Conservation (phyloP, 2,329 filamentous ascomycete species). For the Neurospora sp. region DNA sequence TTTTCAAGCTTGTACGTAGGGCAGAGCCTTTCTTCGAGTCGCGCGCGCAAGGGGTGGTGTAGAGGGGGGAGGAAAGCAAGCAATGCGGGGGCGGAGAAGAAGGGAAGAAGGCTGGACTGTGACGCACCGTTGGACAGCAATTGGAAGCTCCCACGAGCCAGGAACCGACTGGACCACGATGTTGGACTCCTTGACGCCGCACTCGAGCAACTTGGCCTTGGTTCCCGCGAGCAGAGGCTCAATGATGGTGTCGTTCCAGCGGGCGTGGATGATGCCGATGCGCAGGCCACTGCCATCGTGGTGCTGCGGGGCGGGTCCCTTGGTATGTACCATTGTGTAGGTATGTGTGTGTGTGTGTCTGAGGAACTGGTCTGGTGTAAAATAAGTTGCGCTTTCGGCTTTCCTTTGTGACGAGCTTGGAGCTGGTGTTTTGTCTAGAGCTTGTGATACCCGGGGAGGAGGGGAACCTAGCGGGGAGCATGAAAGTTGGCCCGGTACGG, state of each 20-base stretch:
- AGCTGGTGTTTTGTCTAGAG: neutral
- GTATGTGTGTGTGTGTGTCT: neutral
- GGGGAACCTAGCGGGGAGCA: neutral
- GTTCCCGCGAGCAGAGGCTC: constrained; percentile 73
- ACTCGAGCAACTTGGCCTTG: constrained; percentile 64
- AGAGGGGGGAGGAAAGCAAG: neutral
- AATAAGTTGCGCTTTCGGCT: neutral
- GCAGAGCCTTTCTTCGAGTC: neutral
- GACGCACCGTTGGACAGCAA: constrained; percentile 71
- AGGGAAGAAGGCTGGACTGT: constrained; percentile 9
- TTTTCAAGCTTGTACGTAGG: neutral
- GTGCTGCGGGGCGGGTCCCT: constrained; percentile 46
- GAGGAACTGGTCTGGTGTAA: neutral
- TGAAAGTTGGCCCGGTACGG: neutral
- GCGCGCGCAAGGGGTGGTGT: neutral
- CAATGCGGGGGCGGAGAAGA: neutral
- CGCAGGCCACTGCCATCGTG: constrained; percentile 66
- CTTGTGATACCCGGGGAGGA: neutral
- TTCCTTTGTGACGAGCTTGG: neutral
- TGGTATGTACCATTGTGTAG: constrained; percentile 38
- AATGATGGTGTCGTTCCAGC: constrained; percentile 90
- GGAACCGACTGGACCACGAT: constrained; percentile 86
- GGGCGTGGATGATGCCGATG: constrained; percentile 89
- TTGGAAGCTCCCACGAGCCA: constrained; percentile 88
- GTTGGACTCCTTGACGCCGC: constrained; percentile 79